Conservation (phyloP, 352 stramenopile genomes). For the Globisporangium canariense region DNA sequence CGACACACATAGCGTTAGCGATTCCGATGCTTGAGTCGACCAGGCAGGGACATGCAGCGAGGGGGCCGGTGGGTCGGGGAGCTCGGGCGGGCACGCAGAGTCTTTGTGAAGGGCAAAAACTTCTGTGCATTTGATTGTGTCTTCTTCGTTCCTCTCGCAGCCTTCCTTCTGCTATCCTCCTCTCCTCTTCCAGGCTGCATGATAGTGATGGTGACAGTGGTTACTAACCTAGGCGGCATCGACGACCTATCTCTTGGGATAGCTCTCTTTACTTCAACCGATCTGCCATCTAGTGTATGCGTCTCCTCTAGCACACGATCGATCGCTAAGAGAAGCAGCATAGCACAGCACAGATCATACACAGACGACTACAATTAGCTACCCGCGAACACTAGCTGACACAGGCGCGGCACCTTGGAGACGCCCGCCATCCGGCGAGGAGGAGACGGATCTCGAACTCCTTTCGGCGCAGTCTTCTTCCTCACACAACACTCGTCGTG, state of each 20-base stretch:
- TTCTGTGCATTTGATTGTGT: slow-evolving; percentile 24
- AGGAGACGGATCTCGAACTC: slow-evolving; percentile 15
- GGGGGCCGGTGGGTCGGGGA: not conserved
- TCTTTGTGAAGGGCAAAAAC: slow-evolving; percentile 17
- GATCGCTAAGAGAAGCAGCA: slow-evolving; percentile 42
- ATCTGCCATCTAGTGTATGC: slow-evolving; percentile 88
- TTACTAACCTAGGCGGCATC: slow-evolving; percentile 71
- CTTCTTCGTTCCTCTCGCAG: slow-evolving; percentile 5
- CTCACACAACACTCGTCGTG: not conserved
- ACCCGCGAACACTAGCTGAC: slow-evolving; percentile 10
- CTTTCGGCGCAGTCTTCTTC: slow-evolving; percentile 3
- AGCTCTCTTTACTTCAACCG: slow-evolving; percentile 91
- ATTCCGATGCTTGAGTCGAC: not conserved
- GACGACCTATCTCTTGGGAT: slow-evolving; percentile 85
- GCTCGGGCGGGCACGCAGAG: slow-evolving; percentile 5
- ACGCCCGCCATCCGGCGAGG: not conserved
- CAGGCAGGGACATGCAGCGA: slow-evolving; percentile 1
- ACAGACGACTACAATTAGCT: slow-evolving; percentile 29
- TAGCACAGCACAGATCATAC: slow-evolving; percentile 8
- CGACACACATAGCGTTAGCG: slow-evolving; percentile 1
- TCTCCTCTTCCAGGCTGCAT: slow-evolving; percentile 21
- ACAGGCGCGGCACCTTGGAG: slow-evolving; percentile 3
- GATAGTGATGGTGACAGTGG: slow-evolving; percentile 2
- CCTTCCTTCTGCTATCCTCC: slow-evolving; percentile 21
- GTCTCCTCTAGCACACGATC: slow-evolving; percentile 81